Percentiles rank a stretch among this genome's conserved stretches.
Evolutionary conservation across 2,329 filamentous ascomycete species (phyloP).

Genomic region (Colletotrichum australisinense): DNA sequence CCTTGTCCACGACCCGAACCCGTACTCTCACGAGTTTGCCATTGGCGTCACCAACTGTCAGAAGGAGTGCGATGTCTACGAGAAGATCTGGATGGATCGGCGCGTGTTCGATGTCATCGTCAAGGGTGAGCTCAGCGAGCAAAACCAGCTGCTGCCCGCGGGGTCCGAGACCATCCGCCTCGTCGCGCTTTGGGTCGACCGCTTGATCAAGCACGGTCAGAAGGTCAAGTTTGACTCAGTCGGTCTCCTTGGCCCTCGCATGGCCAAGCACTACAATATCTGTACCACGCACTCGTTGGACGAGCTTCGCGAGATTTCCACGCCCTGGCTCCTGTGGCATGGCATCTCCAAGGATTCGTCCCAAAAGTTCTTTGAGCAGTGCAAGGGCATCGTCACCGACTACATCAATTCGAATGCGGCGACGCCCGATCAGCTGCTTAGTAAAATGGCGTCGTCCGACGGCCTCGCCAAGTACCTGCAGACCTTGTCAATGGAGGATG

Average conservation of each 20-base stretch:
- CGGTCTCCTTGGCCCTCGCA: not conserved
- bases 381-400: not conserved
- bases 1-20: constrained; percentile 29
- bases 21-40: constrained; percentile 22
- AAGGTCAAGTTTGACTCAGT: not conserved
- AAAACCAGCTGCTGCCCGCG: not conserved
- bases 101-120: constrained; percentile 9
- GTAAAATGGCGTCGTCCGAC: not conserved
- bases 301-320: not conserved
- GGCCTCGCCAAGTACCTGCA: not conserved
- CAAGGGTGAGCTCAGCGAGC: not conserved
- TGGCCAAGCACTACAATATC: constrained; percentile 19
- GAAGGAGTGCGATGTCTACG: constrained; percentile 16
- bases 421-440: not conserved
- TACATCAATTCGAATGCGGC: not conserved
- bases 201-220: constrained; percentile 12
- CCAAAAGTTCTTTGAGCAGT: not conserved
- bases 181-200: constrained; percentile 3
- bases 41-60: constrained; percentile 22
- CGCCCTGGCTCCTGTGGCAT: not conserved
- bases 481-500: constrained; percentile 4
- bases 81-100: constrained; percentile 25
- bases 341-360: not conserved
- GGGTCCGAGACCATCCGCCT: constrained; percentile 26
- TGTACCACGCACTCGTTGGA: not conserved